Percentiles rank a stretch among this genome's conserved stretches.
These are phyloP conservation scores for Aspergillus nomiae DNA, from an alignment of 2,329 filamentous ascomycete genomes.

Conservation along the genomic window DNA sequence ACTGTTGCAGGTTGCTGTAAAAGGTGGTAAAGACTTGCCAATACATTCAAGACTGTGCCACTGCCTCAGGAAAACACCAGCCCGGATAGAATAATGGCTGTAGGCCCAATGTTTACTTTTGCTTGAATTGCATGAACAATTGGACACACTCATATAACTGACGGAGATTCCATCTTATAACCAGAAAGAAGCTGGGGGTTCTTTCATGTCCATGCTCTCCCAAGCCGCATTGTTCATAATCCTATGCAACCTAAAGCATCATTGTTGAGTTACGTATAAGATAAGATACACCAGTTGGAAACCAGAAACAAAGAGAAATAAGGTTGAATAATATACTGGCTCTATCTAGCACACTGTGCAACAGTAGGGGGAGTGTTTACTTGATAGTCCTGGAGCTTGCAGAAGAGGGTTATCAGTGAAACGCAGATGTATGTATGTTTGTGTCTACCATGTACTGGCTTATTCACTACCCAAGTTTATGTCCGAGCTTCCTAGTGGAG, in stretches of 20 bases:
- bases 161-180: not conserved
- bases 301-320: not conserved
- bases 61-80: not conserved
- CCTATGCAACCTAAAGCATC: not conserved
- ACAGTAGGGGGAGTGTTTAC: not conserved
- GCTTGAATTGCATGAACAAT: not conserved
- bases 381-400: not conserved
- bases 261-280: not conserved
- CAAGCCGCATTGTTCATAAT: not conserved
- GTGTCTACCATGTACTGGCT: not conserved
- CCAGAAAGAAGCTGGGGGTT: not conserved
- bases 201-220: not conserved
- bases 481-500: not conserved
- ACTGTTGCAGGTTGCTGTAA: not conserved
- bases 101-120: not conserved
- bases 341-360: not conserved
- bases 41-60: not conserved
- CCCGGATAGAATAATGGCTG: not conserved
- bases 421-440: not conserved
- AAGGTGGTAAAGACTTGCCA: not conserved
- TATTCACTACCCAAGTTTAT: not conserved
- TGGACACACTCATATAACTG: too few relatives aligned
- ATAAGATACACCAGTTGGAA: not conserved
- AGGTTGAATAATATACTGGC: not conserved
- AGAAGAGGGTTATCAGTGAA: not conserved